These are phyloP conservation scores for Hondaea fermentalgiana DNA, from an alignment of 108 stramenopile species.

Conservation along the genomic window DNA sequence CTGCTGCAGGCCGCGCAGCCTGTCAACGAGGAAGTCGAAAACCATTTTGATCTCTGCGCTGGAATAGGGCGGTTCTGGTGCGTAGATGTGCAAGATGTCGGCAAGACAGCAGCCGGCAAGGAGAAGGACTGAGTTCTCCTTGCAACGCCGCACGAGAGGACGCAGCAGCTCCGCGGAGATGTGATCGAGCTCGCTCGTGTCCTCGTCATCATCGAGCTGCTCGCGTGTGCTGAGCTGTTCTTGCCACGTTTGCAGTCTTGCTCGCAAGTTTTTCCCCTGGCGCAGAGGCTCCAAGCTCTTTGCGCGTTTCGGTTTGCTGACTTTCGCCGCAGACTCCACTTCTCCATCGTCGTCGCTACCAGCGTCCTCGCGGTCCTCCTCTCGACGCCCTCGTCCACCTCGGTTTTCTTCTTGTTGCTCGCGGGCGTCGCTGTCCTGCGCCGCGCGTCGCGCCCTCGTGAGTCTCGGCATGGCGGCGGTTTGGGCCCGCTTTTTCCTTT, in stretches of 20 bases:
- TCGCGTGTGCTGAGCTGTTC: background rate
- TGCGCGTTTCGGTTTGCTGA: background rate
- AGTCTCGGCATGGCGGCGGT: background rate
- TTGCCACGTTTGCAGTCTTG: background rate
- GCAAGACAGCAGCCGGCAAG: slow-evolving; percentile 1
- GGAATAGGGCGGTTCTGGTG: background rate
- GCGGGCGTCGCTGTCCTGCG: background rate
- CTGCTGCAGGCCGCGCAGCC: background rate
- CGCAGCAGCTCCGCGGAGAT: background rate
- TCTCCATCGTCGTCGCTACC: background rate
- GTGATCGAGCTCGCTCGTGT: background rate
- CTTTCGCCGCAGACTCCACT: background rate
- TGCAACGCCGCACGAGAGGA: background rate
- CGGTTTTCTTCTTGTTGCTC: background rate
- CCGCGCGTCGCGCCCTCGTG: background rate
- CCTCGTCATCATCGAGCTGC: background rate
- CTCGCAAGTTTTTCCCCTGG: background rate
- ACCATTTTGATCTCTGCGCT: background rate
- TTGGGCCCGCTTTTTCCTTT: too few relatives aligned
- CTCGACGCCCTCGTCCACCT: background rate
- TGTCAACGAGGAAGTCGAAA: background rate
- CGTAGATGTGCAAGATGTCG: background rate
- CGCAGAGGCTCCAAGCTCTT: background rate
- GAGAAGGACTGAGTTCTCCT: background rate
- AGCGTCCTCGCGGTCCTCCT: background rate